Evolutionary conservation across 805 yeast species (phyloP).

Genomic region (Ogataea trehaloabstinens): DNA sequence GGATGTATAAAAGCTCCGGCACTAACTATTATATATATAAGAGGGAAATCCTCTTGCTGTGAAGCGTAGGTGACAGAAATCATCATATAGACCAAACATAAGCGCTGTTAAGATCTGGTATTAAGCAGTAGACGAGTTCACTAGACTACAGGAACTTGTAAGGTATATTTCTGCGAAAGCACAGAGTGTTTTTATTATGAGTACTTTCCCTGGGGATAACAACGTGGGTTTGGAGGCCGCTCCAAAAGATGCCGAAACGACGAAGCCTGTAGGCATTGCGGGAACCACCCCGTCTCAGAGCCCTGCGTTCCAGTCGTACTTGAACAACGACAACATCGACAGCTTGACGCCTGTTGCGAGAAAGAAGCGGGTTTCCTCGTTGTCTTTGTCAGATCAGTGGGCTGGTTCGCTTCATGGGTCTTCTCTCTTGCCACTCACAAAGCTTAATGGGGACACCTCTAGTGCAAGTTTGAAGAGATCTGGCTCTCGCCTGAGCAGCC

Average conservation of each 20-base stretch:
- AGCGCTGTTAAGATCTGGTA: no score
- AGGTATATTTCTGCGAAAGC: no score
- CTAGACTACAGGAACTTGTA: no score
- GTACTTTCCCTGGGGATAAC: background rate
- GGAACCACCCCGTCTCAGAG: conserved; percentile 11
- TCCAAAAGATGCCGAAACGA: conserved; percentile 13
- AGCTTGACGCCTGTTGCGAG: conserved; percentile 59
- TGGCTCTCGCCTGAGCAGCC: conserved; percentile 18
- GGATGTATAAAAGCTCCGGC: background rate
- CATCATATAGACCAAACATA: no score
- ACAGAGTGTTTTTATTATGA: no score
- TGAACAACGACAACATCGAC: conserved; percentile 74
- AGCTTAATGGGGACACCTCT: conserved; percentile 12
- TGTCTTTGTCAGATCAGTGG: conserved; percentile 75
- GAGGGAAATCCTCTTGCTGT: background rate
- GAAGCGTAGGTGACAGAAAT: no score
- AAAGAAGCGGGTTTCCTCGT: conserved; percentile 60
- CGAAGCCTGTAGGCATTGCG: conserved; percentile 1
- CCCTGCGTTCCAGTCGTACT: conserved; percentile 42
- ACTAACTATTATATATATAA: background rate
- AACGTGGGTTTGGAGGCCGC: conserved; percentile 14
- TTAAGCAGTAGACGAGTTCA: no score
- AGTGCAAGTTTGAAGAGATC: conserved; percentile 21
- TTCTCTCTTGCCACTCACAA: conserved; percentile 22
- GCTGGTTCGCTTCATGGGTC: conserved; percentile 34